phyloP scores from a whole-genome alignment of 2,329 filamentous ascomycete species.

The Achaetomium macrosporum region DNA sequence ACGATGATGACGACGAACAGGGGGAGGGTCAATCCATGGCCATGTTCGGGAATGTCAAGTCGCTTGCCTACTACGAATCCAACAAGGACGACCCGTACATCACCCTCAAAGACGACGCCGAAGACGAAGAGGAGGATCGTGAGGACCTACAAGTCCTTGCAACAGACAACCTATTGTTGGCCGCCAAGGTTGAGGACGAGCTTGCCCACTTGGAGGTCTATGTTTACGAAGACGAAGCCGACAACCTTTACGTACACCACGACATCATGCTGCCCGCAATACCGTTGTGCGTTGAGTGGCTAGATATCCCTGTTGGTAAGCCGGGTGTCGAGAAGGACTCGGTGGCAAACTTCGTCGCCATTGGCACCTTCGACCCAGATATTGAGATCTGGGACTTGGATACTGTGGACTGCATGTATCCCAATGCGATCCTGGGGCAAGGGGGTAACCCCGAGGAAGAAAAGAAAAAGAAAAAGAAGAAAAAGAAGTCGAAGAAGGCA shows the following conservation, averaged over 20 bases:
- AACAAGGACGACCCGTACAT: conserved; percentile 97
- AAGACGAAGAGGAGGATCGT: conserved; percentile 71
- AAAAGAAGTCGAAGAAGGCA: conserved; percentile 81
- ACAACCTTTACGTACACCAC: conserved; percentile 98
- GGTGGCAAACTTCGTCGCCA: conserved; percentile 83
- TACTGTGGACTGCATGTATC: conserved; percentile 95
- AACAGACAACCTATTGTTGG: conserved; percentile 86
- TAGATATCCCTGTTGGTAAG: conserved; percentile 84
- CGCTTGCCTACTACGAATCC: conserved; percentile 85
- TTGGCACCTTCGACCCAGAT: conserved; percentile 96
- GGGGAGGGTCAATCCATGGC: conserved; percentile 64
- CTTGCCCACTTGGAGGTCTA: conserved; percentile 95
- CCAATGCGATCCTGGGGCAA: conserved; percentile 89
- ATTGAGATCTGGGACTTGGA: conserved; percentile 99
- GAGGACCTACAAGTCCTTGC: conserved; percentile 90
- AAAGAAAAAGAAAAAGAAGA: conserved; percentile 76
- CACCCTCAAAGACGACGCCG: conserved; percentile 65
- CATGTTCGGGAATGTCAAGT: conserved; percentile 95
- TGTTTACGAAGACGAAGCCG: conserved; percentile 89
- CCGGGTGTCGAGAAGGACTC: conserved; percentile 54
- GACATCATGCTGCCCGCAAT: conserved; percentile 99
- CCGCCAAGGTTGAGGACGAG: conserved; percentile 93
- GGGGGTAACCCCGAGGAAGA: conserved; percentile 49
- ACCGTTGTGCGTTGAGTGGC: conserved; percentile 90
- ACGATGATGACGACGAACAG: conserved; percentile 75